Base-by-base conservation (phyloP, 805 yeast species). In the Barnettozyma siamensis region DNA sequence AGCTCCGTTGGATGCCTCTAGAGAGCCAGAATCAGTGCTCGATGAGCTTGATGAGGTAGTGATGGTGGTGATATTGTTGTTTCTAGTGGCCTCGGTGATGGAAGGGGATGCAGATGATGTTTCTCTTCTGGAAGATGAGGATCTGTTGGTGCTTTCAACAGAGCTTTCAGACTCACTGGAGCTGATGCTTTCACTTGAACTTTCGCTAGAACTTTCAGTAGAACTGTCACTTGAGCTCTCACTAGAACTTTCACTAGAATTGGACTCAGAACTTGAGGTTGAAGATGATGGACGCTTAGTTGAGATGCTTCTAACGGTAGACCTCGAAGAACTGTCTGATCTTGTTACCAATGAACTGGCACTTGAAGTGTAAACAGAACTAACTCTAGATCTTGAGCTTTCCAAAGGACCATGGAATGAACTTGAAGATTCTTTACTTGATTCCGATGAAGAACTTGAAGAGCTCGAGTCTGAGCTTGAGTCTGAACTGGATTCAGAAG, bases 21-120 rank as follows among this genome's bases (percentile, higher is more conserved):
- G 37, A 5, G 58, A 41, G 3, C 55, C 35, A 2, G 59, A 41
- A 7, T 46, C 29, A 4, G 44, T 28, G 19, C 52, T 33, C 6
- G 54, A 38, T 10, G 56, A 38, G 24, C 49, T 13, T 21, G 36
- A 21, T 15, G 35, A 11, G 8, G 31, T 15, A 11, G 29, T 26
- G 15, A 15, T 18, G 21, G 29, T 23, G 7, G 26, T 32, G 35
- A 32, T 13, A 15, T 32, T 32, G n/a, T 19, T 18, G 21, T 26
- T 26, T 9, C 29, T 26, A 26, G 11, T 26, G 29, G 11, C 11
- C n/a, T 5, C 11, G 29, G n/a, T 26, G 29, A 26, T 16, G 21
- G 13, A 10, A 9, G 21, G 21, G 13, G 18, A 19, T 7, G 33
- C 8, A 31, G 33, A 13, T 8, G 19, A 7, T 7, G 33, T 13